Percentiles rank a stretch among this genome's conserved stretches.
Evolutionary conservation across 805 yeast species (phyloP).

Genomic region (Candida peoriensis): DNA sequence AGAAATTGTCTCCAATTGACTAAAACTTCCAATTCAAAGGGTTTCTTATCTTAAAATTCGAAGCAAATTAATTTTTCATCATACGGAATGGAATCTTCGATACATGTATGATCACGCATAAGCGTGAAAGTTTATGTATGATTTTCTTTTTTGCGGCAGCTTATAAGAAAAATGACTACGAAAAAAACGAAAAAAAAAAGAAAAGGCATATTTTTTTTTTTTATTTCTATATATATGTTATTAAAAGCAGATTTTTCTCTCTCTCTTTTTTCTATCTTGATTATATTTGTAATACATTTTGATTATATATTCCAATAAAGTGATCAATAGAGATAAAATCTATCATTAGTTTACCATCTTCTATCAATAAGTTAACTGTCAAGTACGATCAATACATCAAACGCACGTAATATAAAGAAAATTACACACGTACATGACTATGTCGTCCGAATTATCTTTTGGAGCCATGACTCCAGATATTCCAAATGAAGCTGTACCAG

Average conservation of each 20-base stretch:
- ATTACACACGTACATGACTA: not conserved
- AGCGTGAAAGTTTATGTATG: not conserved
- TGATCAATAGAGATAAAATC: no score
- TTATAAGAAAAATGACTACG: no score
- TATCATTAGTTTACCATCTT: no score
- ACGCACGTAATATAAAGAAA: slow-evolving; percentile 1
- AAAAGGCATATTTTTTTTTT: not conserved
- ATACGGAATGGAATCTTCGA: not conserved
- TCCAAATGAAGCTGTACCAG: not conserved
- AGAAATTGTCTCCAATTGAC: not conserved
- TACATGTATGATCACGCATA: not conserved
- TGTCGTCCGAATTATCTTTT: slow-evolving; percentile 7
- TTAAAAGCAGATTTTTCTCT: not conserved
- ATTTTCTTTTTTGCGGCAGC: not conserved
- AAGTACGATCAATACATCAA: no score
- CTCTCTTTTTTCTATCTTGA: not conserved
- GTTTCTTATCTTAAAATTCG: no score
- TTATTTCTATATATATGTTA: not conserved
- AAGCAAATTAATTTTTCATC: not conserved
- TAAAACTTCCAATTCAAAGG: not conserved
- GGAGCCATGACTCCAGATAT: slow-evolving; percentile 25
- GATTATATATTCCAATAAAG: no score
- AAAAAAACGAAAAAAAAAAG: no score
- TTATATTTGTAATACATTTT: no score
- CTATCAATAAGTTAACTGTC: no score